A percentile compares a stretch with the other conserved stretches of the same genome.
Conservation (phyloP, 352 stramenopile species). For the Saprolegnia diclina region DNA sequence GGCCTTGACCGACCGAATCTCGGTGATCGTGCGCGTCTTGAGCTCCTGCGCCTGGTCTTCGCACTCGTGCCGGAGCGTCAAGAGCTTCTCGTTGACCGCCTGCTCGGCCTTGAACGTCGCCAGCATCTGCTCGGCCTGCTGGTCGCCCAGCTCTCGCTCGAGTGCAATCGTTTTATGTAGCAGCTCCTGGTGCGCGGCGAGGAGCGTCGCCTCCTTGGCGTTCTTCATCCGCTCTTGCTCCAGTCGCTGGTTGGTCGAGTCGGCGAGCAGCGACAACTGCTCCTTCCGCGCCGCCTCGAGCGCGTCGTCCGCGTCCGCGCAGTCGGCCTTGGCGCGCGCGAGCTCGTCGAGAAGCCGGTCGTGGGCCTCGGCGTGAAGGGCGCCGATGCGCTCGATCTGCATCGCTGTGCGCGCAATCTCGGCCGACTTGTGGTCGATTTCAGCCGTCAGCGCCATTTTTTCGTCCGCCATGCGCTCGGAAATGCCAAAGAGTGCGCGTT, state of each 20-base stretch:
- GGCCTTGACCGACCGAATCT: constrained; percentile 52
- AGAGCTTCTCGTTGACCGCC: constrained; percentile 42
- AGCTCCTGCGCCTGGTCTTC: constrained; percentile 57
- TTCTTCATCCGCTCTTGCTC: constrained; percentile 63
- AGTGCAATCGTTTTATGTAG: constrained; percentile 60
- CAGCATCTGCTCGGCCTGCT: constrained; percentile 58
- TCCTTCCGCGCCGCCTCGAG: constrained; percentile 40
- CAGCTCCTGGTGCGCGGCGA: constrained; percentile 54
- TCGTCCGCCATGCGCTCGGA: constrained; percentile 48
- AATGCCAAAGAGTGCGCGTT: constrained; percentile 52
- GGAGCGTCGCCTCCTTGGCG: constrained; percentile 57
- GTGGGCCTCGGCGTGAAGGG: constrained; percentile 57
- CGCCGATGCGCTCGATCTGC: constrained; percentile 48
- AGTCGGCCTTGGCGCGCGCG: constrained; percentile 53
- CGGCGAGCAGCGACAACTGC: constrained; percentile 35
- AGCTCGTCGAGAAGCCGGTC: constrained; percentile 45
- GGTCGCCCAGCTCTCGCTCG: constrained; percentile 53
- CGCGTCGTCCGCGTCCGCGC: constrained; percentile 39
- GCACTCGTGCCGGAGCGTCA: constrained; percentile 36
- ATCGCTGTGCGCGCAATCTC: constrained; percentile 51
- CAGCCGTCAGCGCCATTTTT: constrained; percentile 37
- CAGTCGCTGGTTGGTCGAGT: constrained; percentile 47
- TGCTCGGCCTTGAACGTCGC: constrained; percentile 61
- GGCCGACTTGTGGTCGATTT: constrained; percentile 54
- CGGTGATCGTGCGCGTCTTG: constrained; percentile 51